Base-by-base conservation (phyloP, 106 monocot genomes). In the Platanthera guangdongensis region DNA sequence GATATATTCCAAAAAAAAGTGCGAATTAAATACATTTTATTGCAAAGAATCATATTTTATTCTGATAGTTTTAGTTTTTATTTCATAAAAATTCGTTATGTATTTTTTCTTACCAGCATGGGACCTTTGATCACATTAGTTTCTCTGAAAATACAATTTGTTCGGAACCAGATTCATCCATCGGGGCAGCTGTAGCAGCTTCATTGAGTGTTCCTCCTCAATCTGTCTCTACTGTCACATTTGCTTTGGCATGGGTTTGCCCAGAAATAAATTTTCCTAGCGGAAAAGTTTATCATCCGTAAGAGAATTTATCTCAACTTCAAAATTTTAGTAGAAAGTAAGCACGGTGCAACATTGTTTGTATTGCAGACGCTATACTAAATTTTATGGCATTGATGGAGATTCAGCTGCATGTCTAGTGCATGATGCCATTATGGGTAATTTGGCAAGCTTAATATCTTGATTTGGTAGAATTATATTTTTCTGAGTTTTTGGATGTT, bases 101-200 rank as follows among this genome's bases (percentile, higher is more conserved):
- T 72, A 32, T 74, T 79, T 81, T 39, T 76, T 47, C 47, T 79
- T 81, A 14, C 81, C 83, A 97, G 97, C 48, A 85, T 81, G 94
- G 93, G 52, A 87, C 89, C 45, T 93, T 97, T 84, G 84, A 91
- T 69, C 81, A 84, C 46, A 80, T 89, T 80, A 86, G 74, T 85
- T 78, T 79, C 46, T 77, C 67, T 51, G 70, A 85, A 45, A 76
- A 55, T 76, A 63, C 84, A 69, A 77, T 73, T 50, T 52, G 32
- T 45, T 90, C 94, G 12, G 81, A 88, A 75, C 89, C 83, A 76
- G 94, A 91, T 78, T 85, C 87, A 77, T 92, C 97, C 18, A 92
- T 99, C 77, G 97, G 93, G 73, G 97, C 97, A 62, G 97, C 94
- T 72, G 80, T 99, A 70, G 85, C 97, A 54, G 94, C 94, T 75